A percentile compares a stretch with the other conserved stretches of the same genome.
Conservation (phyloP, 2,329 filamentous ascomycete species). For the Hypocreales sp. region DNA sequence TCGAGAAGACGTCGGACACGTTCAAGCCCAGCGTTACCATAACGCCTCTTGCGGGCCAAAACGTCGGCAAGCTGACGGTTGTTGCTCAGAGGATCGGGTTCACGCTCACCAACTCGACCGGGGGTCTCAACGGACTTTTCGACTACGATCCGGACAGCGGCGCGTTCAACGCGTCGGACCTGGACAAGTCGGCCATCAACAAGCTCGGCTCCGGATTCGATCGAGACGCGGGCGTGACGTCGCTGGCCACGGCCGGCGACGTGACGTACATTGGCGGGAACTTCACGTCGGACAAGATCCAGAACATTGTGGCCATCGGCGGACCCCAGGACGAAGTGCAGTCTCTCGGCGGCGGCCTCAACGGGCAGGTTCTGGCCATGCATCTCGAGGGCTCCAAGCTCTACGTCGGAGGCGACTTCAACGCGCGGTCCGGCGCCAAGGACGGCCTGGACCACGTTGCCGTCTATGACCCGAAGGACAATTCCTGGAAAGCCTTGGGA, state of each 20-base stretch:
- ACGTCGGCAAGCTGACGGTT: slow-evolving; percentile 47
- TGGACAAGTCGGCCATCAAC: slow-evolving; percentile 61
- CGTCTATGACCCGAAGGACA: slow-evolving; percentile 51
- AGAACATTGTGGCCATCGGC: slow-evolving; percentile 65
- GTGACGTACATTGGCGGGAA: slow-evolving; percentile 69
- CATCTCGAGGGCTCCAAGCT: slow-evolving; percentile 49
- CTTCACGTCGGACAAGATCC: slow-evolving; percentile 52
- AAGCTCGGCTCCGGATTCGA: slow-evolving; percentile 57
- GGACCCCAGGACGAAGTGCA: slow-evolving; percentile 42
- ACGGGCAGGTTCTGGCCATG: slow-evolving; percentile 62
- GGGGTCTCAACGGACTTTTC: slow-evolving; percentile 76
- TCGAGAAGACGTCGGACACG: slow-evolving; percentile 56
- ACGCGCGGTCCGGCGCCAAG: slow-evolving; percentile 45
- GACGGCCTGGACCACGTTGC: slow-evolving; percentile 62
- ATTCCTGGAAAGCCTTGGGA: slow-evolving; percentile 65
- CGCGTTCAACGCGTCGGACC: slow-evolving; percentile 42
- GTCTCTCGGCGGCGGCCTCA: slow-evolving; percentile 56
- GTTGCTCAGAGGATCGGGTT: slow-evolving; percentile 88
- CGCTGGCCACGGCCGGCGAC: slow-evolving; percentile 49
- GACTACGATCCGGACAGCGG: slow-evolving; percentile 56
- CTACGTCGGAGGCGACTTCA: slow-evolving; percentile 77
- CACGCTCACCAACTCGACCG: slow-evolving; percentile 54
- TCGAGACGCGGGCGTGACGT: slow-evolving; percentile 49
- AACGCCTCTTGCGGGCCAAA: slow-evolving; percentile 49
- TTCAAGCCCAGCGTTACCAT: slow-evolving; percentile 76